These are phyloP conservation scores for Akanthomyces muscarius DNA, from an alignment of 2,329 filamentous ascomycete genomes.

Conservation along the genomic window DNA sequence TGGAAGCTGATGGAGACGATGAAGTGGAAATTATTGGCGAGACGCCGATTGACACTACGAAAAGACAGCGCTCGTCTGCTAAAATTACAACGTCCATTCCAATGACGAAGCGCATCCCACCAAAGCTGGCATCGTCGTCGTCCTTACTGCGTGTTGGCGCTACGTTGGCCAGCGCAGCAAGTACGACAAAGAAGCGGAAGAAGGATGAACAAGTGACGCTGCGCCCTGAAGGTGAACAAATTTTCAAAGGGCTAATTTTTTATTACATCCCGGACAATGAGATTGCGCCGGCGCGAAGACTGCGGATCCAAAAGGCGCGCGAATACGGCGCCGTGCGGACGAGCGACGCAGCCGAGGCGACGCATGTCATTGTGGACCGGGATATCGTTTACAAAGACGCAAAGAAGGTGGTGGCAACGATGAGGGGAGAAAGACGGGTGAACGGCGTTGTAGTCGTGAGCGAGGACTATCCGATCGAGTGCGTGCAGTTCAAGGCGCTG, in stretches of 20 bases:
- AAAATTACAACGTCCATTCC: not conserved
- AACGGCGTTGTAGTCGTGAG: constrained; percentile 53
- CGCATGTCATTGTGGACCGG: constrained; percentile 77
- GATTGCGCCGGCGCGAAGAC: constrained; percentile 59
- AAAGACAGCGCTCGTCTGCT: not conserved
- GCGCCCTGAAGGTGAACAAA: constrained; percentile 49
- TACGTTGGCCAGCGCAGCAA: constrained; percentile 20
- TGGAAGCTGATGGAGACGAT: not conserved
- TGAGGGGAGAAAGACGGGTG: constrained; percentile 20
- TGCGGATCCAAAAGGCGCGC: constrained; percentile 69
- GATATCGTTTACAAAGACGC: constrained; percentile 61
- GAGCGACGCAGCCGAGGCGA: constrained; percentile 55
- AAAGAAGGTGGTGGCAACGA: constrained; percentile 36
- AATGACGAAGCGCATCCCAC: not conserved
- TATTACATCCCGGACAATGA: constrained; percentile 83
- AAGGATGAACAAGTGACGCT: constrained; percentile 43
- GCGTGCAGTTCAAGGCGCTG: constrained; percentile 54
- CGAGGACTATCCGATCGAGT: constrained; percentile 66
- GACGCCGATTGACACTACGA: constrained; percentile 1
- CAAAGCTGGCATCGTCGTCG: not conserved
- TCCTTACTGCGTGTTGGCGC: constrained; percentile 2
- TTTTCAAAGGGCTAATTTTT: constrained; percentile 60
- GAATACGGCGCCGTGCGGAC: constrained; percentile 74
- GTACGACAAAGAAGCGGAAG: constrained; percentile 38
- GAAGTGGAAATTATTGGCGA: constrained; percentile 9